Evolutionary conservation across 2,329 filamentous ascomycete species (phyloP).

Genomic region (Chrysosphaeria jannelii): DNA sequence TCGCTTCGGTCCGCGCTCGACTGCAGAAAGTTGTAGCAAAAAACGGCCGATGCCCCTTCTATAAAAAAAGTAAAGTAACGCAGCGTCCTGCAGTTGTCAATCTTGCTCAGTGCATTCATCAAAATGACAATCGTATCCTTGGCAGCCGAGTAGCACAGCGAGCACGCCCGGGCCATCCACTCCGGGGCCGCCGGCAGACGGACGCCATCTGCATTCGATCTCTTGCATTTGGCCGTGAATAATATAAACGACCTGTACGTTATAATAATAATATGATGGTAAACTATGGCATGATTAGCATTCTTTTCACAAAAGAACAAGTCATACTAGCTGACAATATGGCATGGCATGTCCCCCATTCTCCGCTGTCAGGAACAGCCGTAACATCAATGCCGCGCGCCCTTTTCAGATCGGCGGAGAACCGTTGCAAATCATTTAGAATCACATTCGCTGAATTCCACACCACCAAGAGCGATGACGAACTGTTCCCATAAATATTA

Average conservation of each 20-base stretch:
- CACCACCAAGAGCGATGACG: conserved; percentile 4
- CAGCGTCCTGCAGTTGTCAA: conserved; percentile 3
- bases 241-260: conserved; percentile 5
- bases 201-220: conserved; percentile 1
- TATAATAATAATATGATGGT: conserved; percentile 4
- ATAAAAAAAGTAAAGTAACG: conserved; percentile 5
- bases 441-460: conserved; percentile 5
- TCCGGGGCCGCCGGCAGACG: conserved; percentile 3
- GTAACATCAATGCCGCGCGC: conserved; percentile 3
- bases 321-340: conserved; percentile 4
- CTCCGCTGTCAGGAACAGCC: conserved; percentile 3
- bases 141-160: conserved; percentile 4
- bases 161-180: conserved; percentile 4
- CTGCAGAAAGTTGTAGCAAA: conserved; percentile 4
- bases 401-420: conserved; percentile 4
- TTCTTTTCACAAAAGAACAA: neutral
- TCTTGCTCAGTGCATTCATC: conserved; percentile 1
- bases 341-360: conserved; percentile 4
- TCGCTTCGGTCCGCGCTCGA: conserved; percentile 1
- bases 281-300: conserved; percentile 2
- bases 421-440: conserved; percentile 3
- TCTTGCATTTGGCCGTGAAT: conserved; percentile 4
- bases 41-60: conserved; percentile 4
- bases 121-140: conserved; percentile 4
- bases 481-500: conserved; percentile 4